These are phyloP conservation scores for Claviceps sp. DNA, from an alignment of 2,329 filamentous ascomycete species.

Conservation along the genomic window DNA sequence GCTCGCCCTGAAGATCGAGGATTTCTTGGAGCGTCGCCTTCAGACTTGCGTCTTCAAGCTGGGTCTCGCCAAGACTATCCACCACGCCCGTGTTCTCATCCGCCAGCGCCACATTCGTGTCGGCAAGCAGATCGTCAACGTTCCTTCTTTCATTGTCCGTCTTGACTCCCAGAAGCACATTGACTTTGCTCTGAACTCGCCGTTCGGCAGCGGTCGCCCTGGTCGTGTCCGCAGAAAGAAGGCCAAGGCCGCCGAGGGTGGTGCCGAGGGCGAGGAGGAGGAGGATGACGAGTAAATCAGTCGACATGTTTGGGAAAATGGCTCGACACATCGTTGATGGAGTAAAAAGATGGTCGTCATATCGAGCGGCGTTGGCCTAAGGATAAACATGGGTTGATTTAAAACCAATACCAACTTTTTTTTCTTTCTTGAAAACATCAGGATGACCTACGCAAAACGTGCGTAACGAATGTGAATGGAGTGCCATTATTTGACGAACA, in stretches of 20 bases:
- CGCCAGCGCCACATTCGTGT: constrained; percentile 99
- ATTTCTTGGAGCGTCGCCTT: constrained; percentile 99
- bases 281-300: constrained; percentile 64
- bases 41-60: constrained; percentile 99
- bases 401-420: constrained; percentile 13
- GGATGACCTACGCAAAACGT: background rate
- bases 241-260: constrained; percentile 87
- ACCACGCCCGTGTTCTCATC: constrained; percentile 99
- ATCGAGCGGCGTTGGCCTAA: constrained; percentile 38
- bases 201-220: constrained; percentile 92
- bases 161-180: constrained; percentile 99
- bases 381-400: constrained; percentile 33
- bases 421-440: background rate
- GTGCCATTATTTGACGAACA: background rate
- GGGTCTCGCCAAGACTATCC: constrained; percentile 98
- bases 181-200: constrained; percentile 94
- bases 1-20: constrained; percentile 95
- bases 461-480: background rate
- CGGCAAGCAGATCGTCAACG: constrained; percentile 99
- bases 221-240: constrained; percentile 99
- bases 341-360: constrained; percentile 28
- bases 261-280: constrained; percentile 66
- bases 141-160: constrained; percentile 98
- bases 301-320: constrained; percentile 16
- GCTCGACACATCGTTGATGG: constrained; percentile 23